These are phyloP conservation scores for Escovopsis sp. DNA, from an alignment of 2,329 filamentous ascomycete species.

Conservation along the genomic window DNA sequence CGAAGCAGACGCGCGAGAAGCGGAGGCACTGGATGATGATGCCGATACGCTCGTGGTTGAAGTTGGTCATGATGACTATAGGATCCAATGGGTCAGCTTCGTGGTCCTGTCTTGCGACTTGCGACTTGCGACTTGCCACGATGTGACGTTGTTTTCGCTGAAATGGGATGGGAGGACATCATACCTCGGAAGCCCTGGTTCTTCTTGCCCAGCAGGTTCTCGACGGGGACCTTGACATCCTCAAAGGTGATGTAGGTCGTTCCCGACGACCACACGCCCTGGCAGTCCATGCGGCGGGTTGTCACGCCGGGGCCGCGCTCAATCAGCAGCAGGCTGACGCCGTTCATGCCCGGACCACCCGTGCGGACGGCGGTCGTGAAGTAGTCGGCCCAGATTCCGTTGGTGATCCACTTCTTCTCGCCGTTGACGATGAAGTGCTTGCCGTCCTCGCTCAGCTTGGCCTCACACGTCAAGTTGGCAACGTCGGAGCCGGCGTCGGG, in stretches of 20 bases:
- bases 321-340: slow-evolving; percentile 78
- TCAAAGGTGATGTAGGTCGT: slow-evolving; percentile 98
- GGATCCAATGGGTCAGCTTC: slow-evolving; percentile 7
- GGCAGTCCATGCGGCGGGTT: slow-evolving; percentile 94
- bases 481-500: slow-evolving; percentile 91
- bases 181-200: slow-evolving; percentile 87
- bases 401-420: slow-evolving; percentile 99
- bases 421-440: slow-evolving; percentile 99
- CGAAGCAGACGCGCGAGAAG: slow-evolving; percentile 92
- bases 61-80: slow-evolving; percentile 94
- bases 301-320: slow-evolving; percentile 80
- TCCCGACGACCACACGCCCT: slow-evolving; percentile 88
- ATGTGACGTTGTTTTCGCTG: neutral
- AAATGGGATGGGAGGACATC: slow-evolving; percentile 2
- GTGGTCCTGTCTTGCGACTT: neutral
- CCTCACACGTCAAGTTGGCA: slow-evolving; percentile 88
- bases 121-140: no score
- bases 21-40: slow-evolving; percentile 96
- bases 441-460: slow-evolving; percentile 84
- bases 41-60: slow-evolving; percentile 97
- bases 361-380: slow-evolving; percentile 95
- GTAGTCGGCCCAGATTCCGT: slow-evolving; percentile 93
- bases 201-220: slow-evolving; percentile 94
- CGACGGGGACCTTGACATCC: slow-evolving; percentile 98
- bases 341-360: slow-evolving; percentile 78